Percentiles rank a stretch among this genome's conserved stretches.
These are phyloP conservation scores for Erysimum cheiranthoides DNA, from an alignment of 345 rosid species.

Conservation along the genomic window DNA sequence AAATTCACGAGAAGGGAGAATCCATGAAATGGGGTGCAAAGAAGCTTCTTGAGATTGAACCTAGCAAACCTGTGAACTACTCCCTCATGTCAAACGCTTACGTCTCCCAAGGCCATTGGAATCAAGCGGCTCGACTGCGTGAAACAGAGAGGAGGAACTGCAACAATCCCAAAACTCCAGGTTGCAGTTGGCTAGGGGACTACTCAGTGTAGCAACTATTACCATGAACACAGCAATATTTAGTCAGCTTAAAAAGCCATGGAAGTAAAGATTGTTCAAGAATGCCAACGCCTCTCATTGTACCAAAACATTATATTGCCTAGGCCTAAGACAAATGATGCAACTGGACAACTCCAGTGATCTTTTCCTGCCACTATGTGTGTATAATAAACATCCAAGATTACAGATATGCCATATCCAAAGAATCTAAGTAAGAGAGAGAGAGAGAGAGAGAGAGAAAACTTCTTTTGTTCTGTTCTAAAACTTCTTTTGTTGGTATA, in stretches of 20 bases:
- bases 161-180: slow-evolving; percentile 58
- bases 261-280: slow-evolving; percentile 29
- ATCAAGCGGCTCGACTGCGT: slow-evolving; percentile 54
- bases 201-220: slow-evolving; percentile 34
- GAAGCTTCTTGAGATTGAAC: slow-evolving; percentile 63
- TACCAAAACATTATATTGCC: slow-evolving; percentile 16
- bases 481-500: slow-evolving; percentile 35
- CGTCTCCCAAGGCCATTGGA: slow-evolving; percentile 71
- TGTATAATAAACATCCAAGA: slow-evolving; percentile 36
- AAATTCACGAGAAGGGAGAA: slow-evolving; percentile 51
- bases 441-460: neutral
- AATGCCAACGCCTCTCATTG: slow-evolving; percentile 29
- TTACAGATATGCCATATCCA: slow-evolving; percentile 28
- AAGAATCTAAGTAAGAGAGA: slow-evolving; percentile 26
- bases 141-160: slow-evolving; percentile 57
- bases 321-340: slow-evolving; percentile 21
- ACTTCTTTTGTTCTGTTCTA: slow-evolving; percentile 26
- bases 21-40: slow-evolving; percentile 60
- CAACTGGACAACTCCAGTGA: slow-evolving; percentile 24
- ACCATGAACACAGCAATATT: slow-evolving; percentile 13
- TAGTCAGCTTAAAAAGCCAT: slow-evolving; percentile 19
- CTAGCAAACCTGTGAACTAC: slow-evolving; percentile 61
- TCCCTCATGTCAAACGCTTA: slow-evolving; percentile 61
- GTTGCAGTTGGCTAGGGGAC: slow-evolving; percentile 59
- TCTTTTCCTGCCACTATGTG: slow-evolving; percentile 28